Conservation (phyloP, 148 eudicot genomes). For the Selenicereus undatus region DNA sequence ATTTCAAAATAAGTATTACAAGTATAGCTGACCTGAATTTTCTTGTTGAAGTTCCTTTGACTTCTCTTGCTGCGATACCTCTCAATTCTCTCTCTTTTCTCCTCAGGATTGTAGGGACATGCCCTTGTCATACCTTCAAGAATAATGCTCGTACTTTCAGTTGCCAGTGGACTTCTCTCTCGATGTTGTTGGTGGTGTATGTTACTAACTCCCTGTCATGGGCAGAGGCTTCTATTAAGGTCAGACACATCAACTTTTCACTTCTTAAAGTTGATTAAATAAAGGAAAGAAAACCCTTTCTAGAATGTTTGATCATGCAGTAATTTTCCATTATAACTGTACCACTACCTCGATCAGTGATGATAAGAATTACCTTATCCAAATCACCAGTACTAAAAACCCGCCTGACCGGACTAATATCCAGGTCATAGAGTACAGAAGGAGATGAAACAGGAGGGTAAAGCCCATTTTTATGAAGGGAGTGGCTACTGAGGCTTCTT, state of each 20-base stretch:
- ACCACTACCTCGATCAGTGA: not conserved
- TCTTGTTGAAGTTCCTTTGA: slow-evolving; percentile 89
- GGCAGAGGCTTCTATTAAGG: slow-evolving; percentile 18
- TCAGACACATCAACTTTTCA: not conserved
- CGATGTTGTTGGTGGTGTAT: slow-evolving; percentile 38
- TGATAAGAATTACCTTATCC: slow-evolving; percentile 38
- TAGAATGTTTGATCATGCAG: not conserved
- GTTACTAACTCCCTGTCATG: slow-evolving; percentile 43
- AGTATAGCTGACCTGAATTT: slow-evolving; percentile 61
- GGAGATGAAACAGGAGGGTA: slow-evolving; percentile 26
- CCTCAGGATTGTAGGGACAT: slow-evolving; percentile 79
- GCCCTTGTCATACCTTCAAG: slow-evolving; percentile 80
- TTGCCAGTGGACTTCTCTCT: slow-evolving; percentile 59
- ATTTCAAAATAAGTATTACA: not conserved
- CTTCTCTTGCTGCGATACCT: slow-evolving; percentile 81
- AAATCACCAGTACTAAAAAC: slow-evolving; percentile 64
- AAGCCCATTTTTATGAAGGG: slow-evolving; percentile 40
- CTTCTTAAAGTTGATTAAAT: not conserved
- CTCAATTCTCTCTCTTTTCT: slow-evolving; percentile 82
- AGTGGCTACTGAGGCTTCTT: slow-evolving; percentile 57
- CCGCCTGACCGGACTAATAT: slow-evolving; percentile 36
- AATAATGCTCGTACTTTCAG: slow-evolving; percentile 52
- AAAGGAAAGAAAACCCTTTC: not conserved
- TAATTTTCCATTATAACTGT: not conserved
- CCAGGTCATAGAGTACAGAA: slow-evolving; percentile 26